phyloP scores from a whole-genome alignment of 768 basidiomycete genomes.

The Asterophora parasitica region DNA sequence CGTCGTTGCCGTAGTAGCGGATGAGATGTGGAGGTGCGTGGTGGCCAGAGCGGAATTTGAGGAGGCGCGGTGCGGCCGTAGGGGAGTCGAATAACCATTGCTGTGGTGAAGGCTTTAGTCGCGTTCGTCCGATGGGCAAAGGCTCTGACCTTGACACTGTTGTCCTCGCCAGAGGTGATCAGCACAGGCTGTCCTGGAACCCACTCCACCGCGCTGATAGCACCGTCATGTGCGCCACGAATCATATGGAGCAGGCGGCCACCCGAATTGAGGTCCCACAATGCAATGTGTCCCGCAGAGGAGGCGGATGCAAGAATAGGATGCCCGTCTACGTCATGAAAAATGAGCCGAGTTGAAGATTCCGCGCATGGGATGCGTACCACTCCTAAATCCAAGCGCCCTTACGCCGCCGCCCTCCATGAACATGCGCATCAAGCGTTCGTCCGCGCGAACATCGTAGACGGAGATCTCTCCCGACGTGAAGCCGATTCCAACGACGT shows the following conservation, averaged over 20 bases:
- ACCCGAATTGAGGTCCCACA: slow-evolving; percentile 88
- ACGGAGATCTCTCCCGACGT: slow-evolving; percentile 83
- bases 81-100: slow-evolving; percentile 99
- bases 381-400: slow-evolving; percentile 81
- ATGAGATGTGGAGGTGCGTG: slow-evolving; percentile 88
- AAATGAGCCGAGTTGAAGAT: slow-evolving; percentile 5
- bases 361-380: slow-evolving; percentile 32
- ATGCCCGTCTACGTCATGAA: slow-evolving; percentile 60
- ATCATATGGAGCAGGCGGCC: slow-evolving; percentile 82
- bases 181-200: slow-evolving; percentile 89
- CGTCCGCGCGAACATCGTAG: slow-evolving; percentile 88
- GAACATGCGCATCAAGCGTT: slow-evolving; percentile 81
- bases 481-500: slow-evolving; percentile 92
- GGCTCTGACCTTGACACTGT: slow-evolving; percentile 79
- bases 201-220: slow-evolving; percentile 83
- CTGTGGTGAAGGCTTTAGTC: slow-evolving; percentile 33
- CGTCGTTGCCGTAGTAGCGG: slow-evolving; percentile 95
- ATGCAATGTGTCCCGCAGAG: slow-evolving; percentile 79
- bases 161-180: slow-evolving; percentile 88
- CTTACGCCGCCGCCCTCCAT: slow-evolving; percentile 84
- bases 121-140: background rate
- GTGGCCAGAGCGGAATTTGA: slow-evolving; percentile 93
- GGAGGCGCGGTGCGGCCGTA: slow-evolving; percentile 74
- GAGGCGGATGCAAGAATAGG: slow-evolving; percentile 86
- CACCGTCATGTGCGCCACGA: slow-evolving; percentile 84